These are phyloP conservation scores for Diaporthe sp. DNA, from an alignment of 2,329 filamentous ascomycete species.

Conservation along the genomic window DNA sequence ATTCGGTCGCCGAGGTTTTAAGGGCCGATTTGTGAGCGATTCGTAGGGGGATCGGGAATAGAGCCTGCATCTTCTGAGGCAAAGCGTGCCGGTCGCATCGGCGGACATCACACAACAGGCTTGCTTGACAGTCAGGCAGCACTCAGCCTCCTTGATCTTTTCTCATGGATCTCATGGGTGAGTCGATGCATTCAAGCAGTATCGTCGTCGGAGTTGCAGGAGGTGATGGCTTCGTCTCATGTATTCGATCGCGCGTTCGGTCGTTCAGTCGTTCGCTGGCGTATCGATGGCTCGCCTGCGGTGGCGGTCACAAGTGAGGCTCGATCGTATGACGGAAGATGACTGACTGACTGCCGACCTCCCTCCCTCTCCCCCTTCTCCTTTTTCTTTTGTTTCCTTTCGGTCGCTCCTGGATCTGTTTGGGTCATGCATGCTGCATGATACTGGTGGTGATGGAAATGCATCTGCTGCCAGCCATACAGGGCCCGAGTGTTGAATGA, in stretches of 20 bases:
- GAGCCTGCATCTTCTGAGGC: constrained; percentile 19
- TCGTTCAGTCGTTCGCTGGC: not conserved
- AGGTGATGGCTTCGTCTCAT: not conserved
- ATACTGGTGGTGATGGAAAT: not conserved
- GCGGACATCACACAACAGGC: not conserved
- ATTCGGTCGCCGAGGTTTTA: constrained; percentile 9
- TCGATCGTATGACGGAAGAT: not conserved
- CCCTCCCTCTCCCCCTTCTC: not conserved
- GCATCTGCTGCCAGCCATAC: not conserved
- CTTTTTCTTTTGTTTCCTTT: not conserved
- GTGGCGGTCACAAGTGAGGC: not conserved
- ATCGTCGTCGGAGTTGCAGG: not conserved
- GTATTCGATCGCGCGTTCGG: not conserved
- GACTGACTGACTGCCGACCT: not conserved
- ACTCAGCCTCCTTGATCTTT: constrained; percentile 6
- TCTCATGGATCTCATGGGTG: not conserved
- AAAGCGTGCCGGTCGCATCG: constrained; percentile 10
- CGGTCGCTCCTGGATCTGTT: not conserved
- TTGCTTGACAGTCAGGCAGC: constrained; percentile 9
- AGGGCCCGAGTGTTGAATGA: not conserved
- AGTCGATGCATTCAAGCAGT: not conserved
- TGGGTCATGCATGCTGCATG: not conserved
- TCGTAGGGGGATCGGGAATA: constrained; percentile 14
- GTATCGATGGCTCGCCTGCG: not conserved
- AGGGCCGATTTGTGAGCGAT: constrained; percentile 32